Evolutionary conservation across 2,329 filamentous ascomycete genomes (phyloP).

Genomic region (Colletotrichum sp.): DNA sequence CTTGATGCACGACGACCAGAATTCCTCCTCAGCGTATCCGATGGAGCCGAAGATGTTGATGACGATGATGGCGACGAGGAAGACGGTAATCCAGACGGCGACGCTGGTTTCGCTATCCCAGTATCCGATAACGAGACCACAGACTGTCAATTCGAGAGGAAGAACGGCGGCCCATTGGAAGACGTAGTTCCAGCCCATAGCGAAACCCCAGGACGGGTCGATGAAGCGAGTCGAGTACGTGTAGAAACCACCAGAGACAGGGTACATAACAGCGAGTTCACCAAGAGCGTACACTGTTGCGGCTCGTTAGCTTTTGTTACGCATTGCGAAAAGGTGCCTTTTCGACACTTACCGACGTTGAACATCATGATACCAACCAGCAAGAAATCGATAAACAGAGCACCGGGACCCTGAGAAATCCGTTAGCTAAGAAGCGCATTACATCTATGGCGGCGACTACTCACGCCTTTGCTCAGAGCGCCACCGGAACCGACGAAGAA

Average conservation of each 20-base stretch:
- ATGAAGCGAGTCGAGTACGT: conserved; percentile 67
- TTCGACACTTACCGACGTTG: conserved; percentile 44
- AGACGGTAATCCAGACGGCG: conserved; percentile 59
- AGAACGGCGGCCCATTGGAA: conserved; percentile 57
- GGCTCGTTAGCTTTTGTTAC: background rate
- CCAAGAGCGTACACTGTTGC: conserved; percentile 59
- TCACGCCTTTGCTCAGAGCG: conserved; percentile 52
- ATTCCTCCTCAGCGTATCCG: conserved; percentile 62
- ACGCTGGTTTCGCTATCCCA: conserved; percentile 53
- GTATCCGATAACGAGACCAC: conserved; percentile 54
- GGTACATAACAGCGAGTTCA: conserved; percentile 66
- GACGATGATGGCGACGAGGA: conserved; percentile 51
- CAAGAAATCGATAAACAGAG: conserved; percentile 54
- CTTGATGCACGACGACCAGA: conserved; percentile 60
- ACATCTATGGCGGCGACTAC: background rate
- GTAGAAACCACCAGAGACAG: conserved; percentile 68
- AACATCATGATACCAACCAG: conserved; percentile 67
- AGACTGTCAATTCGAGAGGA: conserved; percentile 57
- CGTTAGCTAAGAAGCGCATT: background rate
- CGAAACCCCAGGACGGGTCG: conserved; percentile 64
- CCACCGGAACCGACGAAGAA: conserved; percentile 66
- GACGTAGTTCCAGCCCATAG: conserved; percentile 58
- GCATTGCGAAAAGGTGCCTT: rapidly evolving
- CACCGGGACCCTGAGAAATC: conserved; percentile 37
- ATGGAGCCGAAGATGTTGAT: conserved; percentile 62